Conservation (phyloP, 495 filamentous ascomycete genomes). For the Podospora pseudoanserina region DNA sequence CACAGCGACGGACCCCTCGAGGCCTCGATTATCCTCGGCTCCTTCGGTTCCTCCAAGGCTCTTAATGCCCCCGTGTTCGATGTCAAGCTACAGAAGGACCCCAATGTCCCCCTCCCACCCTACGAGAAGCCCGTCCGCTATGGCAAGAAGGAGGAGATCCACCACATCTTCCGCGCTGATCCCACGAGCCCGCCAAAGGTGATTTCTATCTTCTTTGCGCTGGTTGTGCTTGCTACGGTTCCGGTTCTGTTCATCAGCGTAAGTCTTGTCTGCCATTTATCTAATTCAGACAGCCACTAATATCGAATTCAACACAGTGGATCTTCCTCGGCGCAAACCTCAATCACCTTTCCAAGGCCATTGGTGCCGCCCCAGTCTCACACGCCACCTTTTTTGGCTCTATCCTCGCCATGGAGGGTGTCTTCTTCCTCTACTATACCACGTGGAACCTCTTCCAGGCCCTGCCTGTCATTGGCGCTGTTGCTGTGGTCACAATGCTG, state of each 20-base stretch:
- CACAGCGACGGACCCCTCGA: conserved; percentile 59
- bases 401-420: conserved; percentile 77
- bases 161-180: conserved; percentile 83
- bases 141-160: conserved; percentile 76
- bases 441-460: conserved; percentile 91
- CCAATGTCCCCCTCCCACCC: conserved; percentile 55
- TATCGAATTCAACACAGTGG: conserved; percentile 55
- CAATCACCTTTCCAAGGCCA: conserved; percentile 69
- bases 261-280: conserved; percentile 34
- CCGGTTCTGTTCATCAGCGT: conserved; percentile 69
- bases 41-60: conserved; percentile 71
- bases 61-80: conserved; percentile 67
- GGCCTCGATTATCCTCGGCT: conserved; percentile 77
- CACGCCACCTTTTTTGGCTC: conserved; percentile 81
- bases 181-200: conserved; percentile 77
- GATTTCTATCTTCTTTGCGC: conserved; percentile 73
- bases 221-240: conserved; percentile 65
- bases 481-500: conserved; percentile 70
- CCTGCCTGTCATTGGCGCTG: conserved; percentile 65
- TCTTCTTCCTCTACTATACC: conserved; percentile 94
- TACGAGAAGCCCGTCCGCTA: conserved; percentile 70
- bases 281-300: background rate
- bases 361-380: conserved; percentile 68
- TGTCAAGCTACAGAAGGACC: conserved; percentile 53
- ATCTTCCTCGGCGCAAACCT: conserved; percentile 77